Base-by-base conservation (phyloP, 2,329 filamentous ascomycete genomes). In the Endocalyx cinctus region DNA sequence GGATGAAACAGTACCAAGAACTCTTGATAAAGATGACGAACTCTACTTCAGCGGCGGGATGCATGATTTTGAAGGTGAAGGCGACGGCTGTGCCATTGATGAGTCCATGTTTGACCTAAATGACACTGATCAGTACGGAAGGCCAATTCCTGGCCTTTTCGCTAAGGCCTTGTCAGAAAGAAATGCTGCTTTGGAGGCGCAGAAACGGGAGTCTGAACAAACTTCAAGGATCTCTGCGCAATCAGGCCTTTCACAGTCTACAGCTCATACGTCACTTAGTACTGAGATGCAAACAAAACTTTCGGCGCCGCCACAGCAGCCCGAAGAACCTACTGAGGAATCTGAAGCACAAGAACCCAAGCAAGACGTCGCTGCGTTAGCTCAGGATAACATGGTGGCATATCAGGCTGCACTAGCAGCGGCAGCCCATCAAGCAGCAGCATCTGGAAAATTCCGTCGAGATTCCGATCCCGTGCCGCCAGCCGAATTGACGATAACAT, bases 351-450 rank as follows among this genome's bases (percentile, higher is more conserved):
- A 17, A 12, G 26, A 42, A n/a, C 8, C 26, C 7, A 27, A n/a
- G 2, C 38, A 39, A 28, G 39, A 38, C 5, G 29, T 45, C 36
- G 14, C n/a, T n/a, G n/a, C n/a, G n/a, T n/a, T n/a, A n/a, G n/a
- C n/a, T n/a, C n/a, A n/a, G n/a, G 51, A 48, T 32, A 56, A 50
- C 17, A 61, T 66, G 36, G 78, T 79, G 26, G 82, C 78, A 1
- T 90, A 96, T 50, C 88, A 95, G 53, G 83, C 83, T 33, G 87
- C 88, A 1, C 69, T 97, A 5, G 87, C 87, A 2, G 82, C 84
- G 29, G 90, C 88, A 6, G 84, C 87, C 8, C 81, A 83, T 41
- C 73, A 82, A 52, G 87, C 88, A 5, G 83, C 79, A 15, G 78
- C 78, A 1, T 82, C 81, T 23, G 87, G 87, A 3, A 82, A 85